Evolutionary conservation across 116 monocot species (phyloP).

Genomic region (Thalassia testudinum): DNA sequence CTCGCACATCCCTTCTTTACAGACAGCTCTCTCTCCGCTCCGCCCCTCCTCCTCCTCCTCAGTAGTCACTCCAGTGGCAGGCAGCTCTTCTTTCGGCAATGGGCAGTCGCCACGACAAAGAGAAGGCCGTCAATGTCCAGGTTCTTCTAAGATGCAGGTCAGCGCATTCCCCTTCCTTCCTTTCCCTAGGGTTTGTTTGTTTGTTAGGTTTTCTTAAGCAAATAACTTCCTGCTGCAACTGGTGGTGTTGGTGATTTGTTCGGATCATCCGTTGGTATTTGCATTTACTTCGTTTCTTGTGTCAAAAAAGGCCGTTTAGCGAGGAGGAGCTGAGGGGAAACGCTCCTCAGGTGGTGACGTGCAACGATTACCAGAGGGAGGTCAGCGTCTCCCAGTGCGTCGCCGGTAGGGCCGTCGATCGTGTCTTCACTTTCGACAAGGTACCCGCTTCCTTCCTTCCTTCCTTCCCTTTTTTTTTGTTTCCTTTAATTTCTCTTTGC

Average conservation of each 20-base stretch:
- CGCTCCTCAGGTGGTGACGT: conserved; percentile 82
- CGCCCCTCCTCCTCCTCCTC: no score
- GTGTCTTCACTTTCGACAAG: conserved; percentile 90
- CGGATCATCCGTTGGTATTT: not conserved
- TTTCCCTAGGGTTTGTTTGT: not conserved
- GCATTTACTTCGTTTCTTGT: conserved; percentile 1
- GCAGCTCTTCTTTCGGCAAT: conserved; percentile 13
- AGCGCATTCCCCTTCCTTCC: not conserved
- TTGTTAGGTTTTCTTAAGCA: conserved; percentile 1
- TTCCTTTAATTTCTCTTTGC: no score
- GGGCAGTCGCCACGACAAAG: conserved; percentile 58
- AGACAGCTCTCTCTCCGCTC: no score
- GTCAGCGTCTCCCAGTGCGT: conserved; percentile 67
- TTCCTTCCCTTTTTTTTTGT: no score
- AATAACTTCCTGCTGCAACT: conserved; percentile 1
- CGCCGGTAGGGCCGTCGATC: conserved; percentile 68
- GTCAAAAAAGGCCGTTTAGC: conserved; percentile 56
- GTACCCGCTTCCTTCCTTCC: conserved; percentile 8
- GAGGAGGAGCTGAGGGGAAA: conserved; percentile 76
- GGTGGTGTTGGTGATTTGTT: not conserved
- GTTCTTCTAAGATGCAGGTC: conserved; percentile 98
- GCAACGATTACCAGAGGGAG: conserved; percentile 76
- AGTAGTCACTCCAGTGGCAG: no score
- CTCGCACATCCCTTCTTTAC: no score
- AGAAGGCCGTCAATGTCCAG: conserved; percentile 99